Base-by-base conservation (phyloP, 192 early-diverging fungal genomes). In the Funneliformis mosseae region DNA sequence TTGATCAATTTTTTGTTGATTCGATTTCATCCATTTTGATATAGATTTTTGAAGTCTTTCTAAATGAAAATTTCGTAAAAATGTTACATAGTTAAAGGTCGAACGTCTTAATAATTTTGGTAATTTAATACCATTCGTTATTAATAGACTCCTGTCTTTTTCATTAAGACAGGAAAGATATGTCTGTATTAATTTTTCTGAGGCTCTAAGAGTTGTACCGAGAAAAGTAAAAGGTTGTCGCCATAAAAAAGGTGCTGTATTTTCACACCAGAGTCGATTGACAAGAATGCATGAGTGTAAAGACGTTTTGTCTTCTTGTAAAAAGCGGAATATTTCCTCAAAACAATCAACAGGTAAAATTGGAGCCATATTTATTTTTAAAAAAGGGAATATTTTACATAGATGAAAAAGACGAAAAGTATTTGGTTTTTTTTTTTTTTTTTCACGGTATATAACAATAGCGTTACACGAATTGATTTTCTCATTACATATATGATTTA, bases 281-380 rank as follows among this genome's bases (percentile, higher is more conserved):
- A 74, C 71, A 12, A 74, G 41, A 41, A 74, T 43, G n/a, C 71
- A 74, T 9, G 71, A 74, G 25, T 43, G 41, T 46, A 74, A 43
- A 74, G 64, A 67, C 50, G 50, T 55, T 55, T 55, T 55, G 18
- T 55, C 50, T 55, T 55, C 50, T 7, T 55, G 50, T 5, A 55
- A 55, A 55, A 55, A 55, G 18, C 50, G 50, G 21, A 55, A 55
- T 55, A 55, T 55, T 55, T 55, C 50, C 50, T 55, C 50, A 55
- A 55, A 55, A n/a, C 50, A 55, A 55, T 55, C 50, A 55, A 55
- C 50, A n/a, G 50, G 50, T 55, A 55, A 55, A 21, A 55, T 55
- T 55, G 50, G 50, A 21, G 50, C 50, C 50, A 55, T 55, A 6
- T 12, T 48, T 48, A 12, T 12, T 48, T 55, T 55, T n/a, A 45